Conservation (phyloP, 2,329 filamentous ascomycete genomes). For the Fusarium sp. region DNA sequence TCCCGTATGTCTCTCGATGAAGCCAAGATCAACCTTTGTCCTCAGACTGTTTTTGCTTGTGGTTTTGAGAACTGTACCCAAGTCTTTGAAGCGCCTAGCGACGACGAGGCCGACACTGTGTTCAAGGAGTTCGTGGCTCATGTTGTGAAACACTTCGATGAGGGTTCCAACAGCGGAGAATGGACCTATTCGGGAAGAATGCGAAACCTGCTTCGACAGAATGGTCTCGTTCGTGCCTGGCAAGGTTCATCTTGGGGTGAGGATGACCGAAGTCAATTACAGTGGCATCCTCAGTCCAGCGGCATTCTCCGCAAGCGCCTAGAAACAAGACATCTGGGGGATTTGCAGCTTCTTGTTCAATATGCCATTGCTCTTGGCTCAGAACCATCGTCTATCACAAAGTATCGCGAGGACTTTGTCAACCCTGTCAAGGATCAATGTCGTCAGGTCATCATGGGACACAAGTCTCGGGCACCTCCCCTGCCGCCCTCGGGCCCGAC, state of each 20-base stretch:
- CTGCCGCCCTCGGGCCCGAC: conserved; percentile 41
- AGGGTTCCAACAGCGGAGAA: conserved; percentile 52
- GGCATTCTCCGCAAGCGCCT: conserved; percentile 57
- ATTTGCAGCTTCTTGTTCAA: conserved; percentile 53
- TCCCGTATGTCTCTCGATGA: conserved; percentile 56
- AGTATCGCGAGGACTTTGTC: conserved; percentile 50
- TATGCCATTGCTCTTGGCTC: conserved; percentile 55
- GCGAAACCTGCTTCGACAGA: conserved; percentile 58
- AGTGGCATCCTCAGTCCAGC: conserved; percentile 57
- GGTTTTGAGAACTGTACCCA: conserved; percentile 58
- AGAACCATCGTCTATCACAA: conserved; percentile 43
- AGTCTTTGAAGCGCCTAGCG: conserved; percentile 57
- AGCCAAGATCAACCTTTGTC: conserved; percentile 57
- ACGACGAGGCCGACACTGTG: conserved; percentile 52
- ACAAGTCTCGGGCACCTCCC: conserved; percentile 45
- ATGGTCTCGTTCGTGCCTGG: conserved; percentile 53
- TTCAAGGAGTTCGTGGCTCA: conserved; percentile 61
- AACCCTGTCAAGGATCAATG: conserved; percentile 53
- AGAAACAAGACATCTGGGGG: conserved; percentile 58
- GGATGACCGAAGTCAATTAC: conserved; percentile 49
- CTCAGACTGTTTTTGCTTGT: conserved; percentile 61
- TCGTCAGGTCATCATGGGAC: conserved; percentile 50
- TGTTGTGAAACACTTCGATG: conserved; percentile 60
- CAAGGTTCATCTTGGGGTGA: conserved; percentile 51
- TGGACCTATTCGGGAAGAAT: conserved; percentile 60